Base-by-base conservation (phyloP, 768 basidiomycete species). In the Cystofilobasidium capitatum region DNA sequence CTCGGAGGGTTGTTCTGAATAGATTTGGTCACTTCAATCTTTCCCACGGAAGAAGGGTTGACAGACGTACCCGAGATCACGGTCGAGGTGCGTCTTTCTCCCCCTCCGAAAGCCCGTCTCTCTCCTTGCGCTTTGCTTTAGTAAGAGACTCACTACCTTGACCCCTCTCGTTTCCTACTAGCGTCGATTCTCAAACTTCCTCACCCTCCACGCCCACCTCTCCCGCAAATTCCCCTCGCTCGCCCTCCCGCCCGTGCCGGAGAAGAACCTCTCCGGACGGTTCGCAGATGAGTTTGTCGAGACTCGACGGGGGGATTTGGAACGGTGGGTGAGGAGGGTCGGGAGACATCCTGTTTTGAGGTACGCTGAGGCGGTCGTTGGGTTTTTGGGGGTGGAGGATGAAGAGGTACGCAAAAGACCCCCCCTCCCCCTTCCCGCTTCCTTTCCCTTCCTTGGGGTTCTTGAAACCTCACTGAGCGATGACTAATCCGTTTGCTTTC, bases 111-210 rank as follows among this genome's bases (percentile, higher is more conserved):
- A 24, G 4, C 35, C 37, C 17, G 55, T 65, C 39, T 26, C 20
- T n/a, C n/a, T n/a, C n/a, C n/a, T n/a, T n/a, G n/a, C n/a, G n/a
- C n/a, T n/a, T n/a, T n/a, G n/a, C n/a, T 51, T 7, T 26, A 6
- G 3, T 29, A 5, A 3, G n/a, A 29, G 6, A 6, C 17, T 24
- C 49, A 7, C 49, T 17, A 29, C n/a, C n/a, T n/a, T n/a, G n/a
- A 51, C 17, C 9, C n/a, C 2, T 3, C 4, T 9, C 14, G 17
- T 40, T 12, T 36, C 51, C 0, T 89, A 91, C 42, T 81, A 86
- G 42, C 82, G 90, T 14, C 85, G 90, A 9, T 93, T 88, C 78
- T 89, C 89, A 4, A 87, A 91, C 67, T 93, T 93, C 72, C 84
- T 86, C 33, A 81, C 85, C 59, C 80, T 93, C 36, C 86, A 90